These are phyloP conservation scores for Thielaviopsis ethacetica DNA, from an alignment of 2,329 filamentous ascomycete species.

Conservation along the genomic window DNA sequence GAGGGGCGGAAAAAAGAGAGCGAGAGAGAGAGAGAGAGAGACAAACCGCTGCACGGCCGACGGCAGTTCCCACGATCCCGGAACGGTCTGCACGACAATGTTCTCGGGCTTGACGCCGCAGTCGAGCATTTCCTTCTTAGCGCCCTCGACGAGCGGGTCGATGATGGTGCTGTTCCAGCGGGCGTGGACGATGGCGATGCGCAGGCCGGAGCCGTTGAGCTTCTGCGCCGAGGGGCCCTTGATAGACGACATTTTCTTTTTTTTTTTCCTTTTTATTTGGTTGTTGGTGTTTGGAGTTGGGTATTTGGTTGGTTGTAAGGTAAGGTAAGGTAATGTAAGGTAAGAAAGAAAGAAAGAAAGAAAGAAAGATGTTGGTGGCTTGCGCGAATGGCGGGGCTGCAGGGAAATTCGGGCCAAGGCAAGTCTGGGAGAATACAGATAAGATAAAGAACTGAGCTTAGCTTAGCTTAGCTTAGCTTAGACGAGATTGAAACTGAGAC, in stretches of 20 bases:
- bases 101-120: conserved; percentile 76
- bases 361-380: too few relatives aligned
- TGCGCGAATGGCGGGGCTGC: too few relatives aligned
- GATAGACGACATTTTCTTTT: conserved; percentile 31
- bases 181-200: conserved; percentile 89
- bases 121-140: conserved; percentile 58
- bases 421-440: too few relatives aligned
- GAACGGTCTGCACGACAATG: conserved; percentile 78
- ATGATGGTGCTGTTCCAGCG: conserved; percentile 90
- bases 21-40: background rate
- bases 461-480: too few relatives aligned
- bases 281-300: background rate
- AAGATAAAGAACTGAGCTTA: too few relatives aligned
- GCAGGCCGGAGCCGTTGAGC: conserved; percentile 55
- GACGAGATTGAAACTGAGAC: too few relatives aligned
- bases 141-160: conserved; percentile 64
- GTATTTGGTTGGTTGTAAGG: background rate
- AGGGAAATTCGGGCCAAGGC: too few relatives aligned
- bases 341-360: too few relatives aligned
- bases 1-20: background rate
- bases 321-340: too few relatives aligned
- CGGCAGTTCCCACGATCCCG: conserved; percentile 87
- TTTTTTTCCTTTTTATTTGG: conserved; percentile 19
- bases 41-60: conserved; percentile 70
- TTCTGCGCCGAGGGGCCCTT: conserved; percentile 41